A percentile compares a stretch with the other conserved stretches of the same genome.
These are phyloP conservation scores for Talaromyces sp. DNA, from an alignment of 2,329 filamentous ascomycete genomes.

Conservation along the genomic window DNA sequence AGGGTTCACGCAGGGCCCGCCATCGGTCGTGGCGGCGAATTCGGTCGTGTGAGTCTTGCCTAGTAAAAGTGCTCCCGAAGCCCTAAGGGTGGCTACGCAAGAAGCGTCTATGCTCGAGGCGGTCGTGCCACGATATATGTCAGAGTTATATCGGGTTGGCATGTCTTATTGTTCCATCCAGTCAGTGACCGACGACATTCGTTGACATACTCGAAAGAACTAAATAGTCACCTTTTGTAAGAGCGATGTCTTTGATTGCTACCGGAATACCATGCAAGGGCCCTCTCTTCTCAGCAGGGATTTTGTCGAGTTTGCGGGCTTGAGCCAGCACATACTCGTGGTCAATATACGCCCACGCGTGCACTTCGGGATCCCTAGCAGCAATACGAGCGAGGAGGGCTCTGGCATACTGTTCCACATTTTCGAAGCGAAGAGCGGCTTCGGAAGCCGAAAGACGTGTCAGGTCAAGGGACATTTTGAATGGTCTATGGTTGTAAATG, in stretches of 20 bases:
- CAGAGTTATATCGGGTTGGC: slow-evolving; percentile 3
- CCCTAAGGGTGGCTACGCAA: neutral
- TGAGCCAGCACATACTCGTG: slow-evolving; percentile 39
- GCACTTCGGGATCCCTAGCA: slow-evolving; percentile 39
- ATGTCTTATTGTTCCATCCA: neutral
- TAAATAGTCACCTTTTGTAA: slow-evolving; percentile 45
- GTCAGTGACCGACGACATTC: neutral
- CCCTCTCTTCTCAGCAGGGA: slow-evolving; percentile 45
- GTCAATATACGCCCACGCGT: slow-evolving; percentile 48
- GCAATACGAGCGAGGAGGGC: slow-evolving; percentile 44
- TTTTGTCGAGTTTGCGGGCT: slow-evolving; percentile 45
- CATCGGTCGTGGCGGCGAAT: neutral
- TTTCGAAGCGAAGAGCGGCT: neutral
- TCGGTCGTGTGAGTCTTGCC: slow-evolving; percentile 8
- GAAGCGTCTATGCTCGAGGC: neutral
- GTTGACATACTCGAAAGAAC: neutral
- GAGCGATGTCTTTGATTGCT: slow-evolving; percentile 57
- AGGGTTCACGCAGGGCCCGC: slow-evolving; percentile 50
- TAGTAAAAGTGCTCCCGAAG: slow-evolving; percentile 3
- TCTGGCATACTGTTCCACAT: slow-evolving; percentile 43
- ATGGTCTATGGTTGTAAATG: neutral
- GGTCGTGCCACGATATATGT: neutral
- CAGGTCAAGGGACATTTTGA: neutral
- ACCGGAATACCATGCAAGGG: slow-evolving; percentile 54
- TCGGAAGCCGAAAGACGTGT: neutral